Percentiles rank a stretch among this genome's conserved stretches.
phyloP scores from a whole-genome alignment of 1,284 basidiomycete species.

The Stygiomarasmius scandens region DNA sequence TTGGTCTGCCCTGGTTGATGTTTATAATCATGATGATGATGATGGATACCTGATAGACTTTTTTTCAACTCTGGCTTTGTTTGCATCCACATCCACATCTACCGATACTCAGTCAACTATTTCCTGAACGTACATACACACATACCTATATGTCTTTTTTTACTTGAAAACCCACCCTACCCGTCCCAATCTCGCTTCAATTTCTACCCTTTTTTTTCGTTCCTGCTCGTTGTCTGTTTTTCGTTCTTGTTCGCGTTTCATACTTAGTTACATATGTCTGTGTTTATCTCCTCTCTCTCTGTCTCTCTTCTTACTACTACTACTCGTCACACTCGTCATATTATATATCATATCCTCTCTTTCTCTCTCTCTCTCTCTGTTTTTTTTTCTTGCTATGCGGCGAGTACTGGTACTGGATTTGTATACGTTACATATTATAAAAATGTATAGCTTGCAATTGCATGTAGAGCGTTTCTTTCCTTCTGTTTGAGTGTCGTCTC shows the following conservation, averaged over 20 bases:
- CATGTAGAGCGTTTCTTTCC: background rate
- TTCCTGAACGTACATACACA: background rate
- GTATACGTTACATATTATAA: background rate
- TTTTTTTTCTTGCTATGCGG: background rate
- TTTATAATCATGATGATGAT: too few relatives aligned
- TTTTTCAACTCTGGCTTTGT: too few relatives aligned
- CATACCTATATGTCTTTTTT: background rate
- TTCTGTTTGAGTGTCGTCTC: too few relatives aligned
- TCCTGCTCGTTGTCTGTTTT: conserved; percentile 20
- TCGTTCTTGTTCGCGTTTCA: conserved; percentile 15
- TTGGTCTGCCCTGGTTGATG: too few relatives aligned
- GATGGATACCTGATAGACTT: too few relatives aligned
- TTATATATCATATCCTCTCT: conserved; percentile 19
- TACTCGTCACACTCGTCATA: conserved; percentile 24
- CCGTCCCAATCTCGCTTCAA: background rate
- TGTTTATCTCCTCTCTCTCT: conserved; percentile 23
- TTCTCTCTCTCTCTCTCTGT: conserved; percentile 6
- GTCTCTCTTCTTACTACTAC: conserved; percentile 23
- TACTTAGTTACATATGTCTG: conserved; percentile 15
- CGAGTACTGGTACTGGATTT: conserved; percentile 2
- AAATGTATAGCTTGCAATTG: background rate
- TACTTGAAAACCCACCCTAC: background rate
- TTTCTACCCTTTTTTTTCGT: conserved; percentile 16
- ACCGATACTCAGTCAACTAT: too few relatives aligned
- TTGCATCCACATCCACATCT: too few relatives aligned